Evolutionary conservation across 176 grass and related monocot species (phyloP).

Genomic region (Dactylis glomerata): DNA sequence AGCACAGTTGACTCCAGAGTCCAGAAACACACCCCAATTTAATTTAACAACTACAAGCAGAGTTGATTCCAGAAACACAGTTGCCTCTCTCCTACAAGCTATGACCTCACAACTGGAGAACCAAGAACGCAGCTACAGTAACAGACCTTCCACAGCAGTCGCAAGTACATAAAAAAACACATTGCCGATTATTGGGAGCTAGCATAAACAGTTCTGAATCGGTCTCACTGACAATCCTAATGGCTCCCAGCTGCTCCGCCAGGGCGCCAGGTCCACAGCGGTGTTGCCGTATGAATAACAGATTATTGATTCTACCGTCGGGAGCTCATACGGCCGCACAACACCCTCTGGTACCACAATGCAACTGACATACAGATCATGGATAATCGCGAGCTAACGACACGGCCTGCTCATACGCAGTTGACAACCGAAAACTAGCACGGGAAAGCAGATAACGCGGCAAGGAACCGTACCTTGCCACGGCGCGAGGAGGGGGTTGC

Average conservation of each 20-base stretch:
- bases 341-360: background rate
- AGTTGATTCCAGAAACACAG: too few species aligned
- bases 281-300: background rate
- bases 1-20: background rate
- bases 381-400: background rate
- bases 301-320: background rate
- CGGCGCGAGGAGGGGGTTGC: background rate
- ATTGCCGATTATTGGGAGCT: too few species aligned
- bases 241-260: too few species aligned
- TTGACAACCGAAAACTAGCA: background rate
- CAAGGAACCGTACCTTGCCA: background rate
- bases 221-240: too few species aligned
- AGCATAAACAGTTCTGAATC: too few species aligned
- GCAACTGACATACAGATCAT: background rate
- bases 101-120: too few species aligned
- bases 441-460: background rate
- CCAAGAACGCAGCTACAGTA: too few species aligned
- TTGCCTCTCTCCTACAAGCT: too few species aligned
- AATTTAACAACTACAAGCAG: background rate
- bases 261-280: too few species aligned
- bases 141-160: too few species aligned
- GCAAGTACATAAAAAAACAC: too few species aligned
- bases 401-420: too few species aligned
- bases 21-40: background rate
- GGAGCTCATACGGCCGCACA: background rate